These are phyloP conservation scores for Boletus vinaceobasis DNA, from an alignment of 768 basidiomycete species.

Conservation along the genomic window DNA sequence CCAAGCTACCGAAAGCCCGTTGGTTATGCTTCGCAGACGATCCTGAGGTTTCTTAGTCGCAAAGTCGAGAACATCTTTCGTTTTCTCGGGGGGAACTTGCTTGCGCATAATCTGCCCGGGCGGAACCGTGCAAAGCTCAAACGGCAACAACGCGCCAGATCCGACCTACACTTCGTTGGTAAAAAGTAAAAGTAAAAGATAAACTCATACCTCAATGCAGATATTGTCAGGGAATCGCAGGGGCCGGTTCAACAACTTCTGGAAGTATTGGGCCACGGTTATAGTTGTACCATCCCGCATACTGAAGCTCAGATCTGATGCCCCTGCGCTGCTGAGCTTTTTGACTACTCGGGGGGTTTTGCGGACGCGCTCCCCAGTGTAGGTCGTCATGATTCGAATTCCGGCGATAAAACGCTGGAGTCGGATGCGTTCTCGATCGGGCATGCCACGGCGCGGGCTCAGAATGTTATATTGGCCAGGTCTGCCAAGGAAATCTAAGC, in stretches of 20 bases:
- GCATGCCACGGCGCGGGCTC: constrained; percentile 40
- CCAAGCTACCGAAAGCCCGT: constrained; percentile 48
- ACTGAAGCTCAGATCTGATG: constrained; percentile 51
- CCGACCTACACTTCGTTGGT: constrained; percentile 45
- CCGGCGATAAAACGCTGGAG: constrained; percentile 57
- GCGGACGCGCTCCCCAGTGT: constrained; percentile 34
- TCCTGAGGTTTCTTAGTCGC: constrained; percentile 61
- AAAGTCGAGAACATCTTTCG: constrained; percentile 59
- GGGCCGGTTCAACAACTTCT: constrained; percentile 45
- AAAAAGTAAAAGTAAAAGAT: constrained; percentile 17
- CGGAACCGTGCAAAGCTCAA: constrained; percentile 63
- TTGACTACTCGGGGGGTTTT: constrained; percentile 59
- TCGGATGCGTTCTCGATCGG: constrained; percentile 49
- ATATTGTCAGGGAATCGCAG: constrained; percentile 60
- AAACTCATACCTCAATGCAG: constrained; percentile 59
- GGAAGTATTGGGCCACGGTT: constrained; percentile 65
- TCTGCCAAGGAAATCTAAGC: constrained; percentile 50
- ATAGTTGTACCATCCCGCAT: constrained; percentile 52
- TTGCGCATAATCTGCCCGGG: constrained; percentile 70
- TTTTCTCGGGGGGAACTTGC: constrained; percentile 65
- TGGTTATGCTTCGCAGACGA: constrained; percentile 50
- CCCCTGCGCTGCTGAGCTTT: constrained; percentile 52
- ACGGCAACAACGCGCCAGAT: constrained; percentile 56
- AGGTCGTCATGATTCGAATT: constrained; percentile 45
- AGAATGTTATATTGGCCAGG: constrained; percentile 31